Conservation (phyloP, 2,329 filamentous ascomycete species). For the Westerdykella sp. region DNA sequence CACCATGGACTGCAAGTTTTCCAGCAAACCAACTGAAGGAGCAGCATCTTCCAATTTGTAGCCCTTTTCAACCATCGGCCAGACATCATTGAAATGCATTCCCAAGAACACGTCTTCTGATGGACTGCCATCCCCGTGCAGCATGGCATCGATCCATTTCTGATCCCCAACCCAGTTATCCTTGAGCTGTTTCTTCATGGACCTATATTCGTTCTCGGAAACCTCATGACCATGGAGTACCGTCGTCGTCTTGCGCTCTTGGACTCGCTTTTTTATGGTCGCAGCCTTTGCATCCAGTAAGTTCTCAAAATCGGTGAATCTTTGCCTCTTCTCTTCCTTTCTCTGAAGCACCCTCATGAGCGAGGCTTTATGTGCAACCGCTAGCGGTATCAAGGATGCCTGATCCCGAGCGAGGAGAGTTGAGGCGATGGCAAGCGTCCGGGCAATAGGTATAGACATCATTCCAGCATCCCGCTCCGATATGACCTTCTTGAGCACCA, state of each 20-base stretch:
- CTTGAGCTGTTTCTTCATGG: slow-evolving; percentile 52
- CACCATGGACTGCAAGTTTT: slow-evolving; percentile 65
- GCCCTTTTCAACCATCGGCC: slow-evolving; percentile 59
- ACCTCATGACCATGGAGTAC: slow-evolving; percentile 9
- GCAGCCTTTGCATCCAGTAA: slow-evolving; percentile 59
- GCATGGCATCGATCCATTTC: slow-evolving; percentile 64
- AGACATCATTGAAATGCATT: slow-evolving; percentile 63
- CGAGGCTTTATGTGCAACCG: slow-evolving; percentile 66
- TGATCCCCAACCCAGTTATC: slow-evolving; percentile 76
- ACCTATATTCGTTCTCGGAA: neutral
- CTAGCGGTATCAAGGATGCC: slow-evolving; percentile 54
- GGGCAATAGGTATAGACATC: slow-evolving; percentile 36
- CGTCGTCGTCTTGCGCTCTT: slow-evolving; percentile 31
- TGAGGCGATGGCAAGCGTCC: slow-evolving; percentile 45
- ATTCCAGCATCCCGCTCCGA: slow-evolving; percentile 46
- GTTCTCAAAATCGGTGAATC: slow-evolving; percentile 59
- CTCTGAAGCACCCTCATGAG: slow-evolving; percentile 54
- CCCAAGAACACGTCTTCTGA: slow-evolving; percentile 59
- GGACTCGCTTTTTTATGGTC: slow-evolving; percentile 50
- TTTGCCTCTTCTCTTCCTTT: slow-evolving; percentile 54
- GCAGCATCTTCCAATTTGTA: slow-evolving; percentile 53
- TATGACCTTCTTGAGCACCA: slow-evolving; percentile 67
- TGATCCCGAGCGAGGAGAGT: slow-evolving; percentile 27
- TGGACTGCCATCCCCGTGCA: slow-evolving; percentile 58
- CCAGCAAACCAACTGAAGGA: slow-evolving; percentile 50